Evolutionary conservation across 352 stramenopile species (phyloP).

Genomic region (Phytophthora brassicae): DNA sequence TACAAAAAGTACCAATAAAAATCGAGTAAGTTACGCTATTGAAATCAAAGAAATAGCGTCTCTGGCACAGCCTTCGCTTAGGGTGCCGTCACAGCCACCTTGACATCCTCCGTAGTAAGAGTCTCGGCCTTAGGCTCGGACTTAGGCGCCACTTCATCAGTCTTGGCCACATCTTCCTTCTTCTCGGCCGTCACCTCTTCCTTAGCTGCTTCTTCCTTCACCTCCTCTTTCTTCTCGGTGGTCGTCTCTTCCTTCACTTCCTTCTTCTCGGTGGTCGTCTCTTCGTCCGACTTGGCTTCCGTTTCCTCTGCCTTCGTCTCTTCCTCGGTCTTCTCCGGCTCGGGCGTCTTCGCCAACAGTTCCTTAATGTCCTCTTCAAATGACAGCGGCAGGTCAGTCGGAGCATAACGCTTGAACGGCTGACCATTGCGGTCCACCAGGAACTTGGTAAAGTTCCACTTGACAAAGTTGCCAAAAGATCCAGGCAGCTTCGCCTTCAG

Average conservation of each 20-base stretch:
- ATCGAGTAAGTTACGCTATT: slow-evolving; percentile 28
- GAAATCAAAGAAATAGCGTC: slow-evolving; percentile 26
- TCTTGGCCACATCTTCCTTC: slow-evolving; percentile 14
- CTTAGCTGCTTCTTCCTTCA: slow-evolving; percentile 4
- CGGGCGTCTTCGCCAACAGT: slow-evolving; percentile 33
- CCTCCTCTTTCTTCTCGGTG: slow-evolving; percentile 11
- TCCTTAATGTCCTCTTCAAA: slow-evolving; percentile 44
- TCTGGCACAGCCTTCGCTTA: slow-evolving; percentile 8
- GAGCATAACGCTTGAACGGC: slow-evolving; percentile 39
- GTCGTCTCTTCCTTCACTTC: slow-evolving; percentile 7
- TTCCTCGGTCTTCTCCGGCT: slow-evolving; percentile 31
- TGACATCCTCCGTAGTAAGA: slow-evolving; percentile 25
- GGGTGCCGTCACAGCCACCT: slow-evolving; percentile 17
- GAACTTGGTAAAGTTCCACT: slow-evolving; percentile 92
- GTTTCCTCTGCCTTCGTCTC: slow-evolving; percentile 23
- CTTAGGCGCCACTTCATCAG: slow-evolving; percentile 16
- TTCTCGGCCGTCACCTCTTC: slow-evolving; percentile 21
- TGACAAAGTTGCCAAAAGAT: slow-evolving; percentile 71
- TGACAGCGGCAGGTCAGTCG: slow-evolving; percentile 23
- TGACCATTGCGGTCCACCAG: slow-evolving; percentile 86
- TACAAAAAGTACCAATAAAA: slow-evolving; percentile 38
- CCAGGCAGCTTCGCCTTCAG: slow-evolving; percentile 71
- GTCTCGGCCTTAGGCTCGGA: slow-evolving; percentile 22
- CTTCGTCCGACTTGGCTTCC: slow-evolving; percentile 18
- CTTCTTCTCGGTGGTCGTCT: slow-evolving; percentile 10